Conservation (phyloP, 371 early-diverging fungal genomes). For the Mucor irregularis region DNA sequence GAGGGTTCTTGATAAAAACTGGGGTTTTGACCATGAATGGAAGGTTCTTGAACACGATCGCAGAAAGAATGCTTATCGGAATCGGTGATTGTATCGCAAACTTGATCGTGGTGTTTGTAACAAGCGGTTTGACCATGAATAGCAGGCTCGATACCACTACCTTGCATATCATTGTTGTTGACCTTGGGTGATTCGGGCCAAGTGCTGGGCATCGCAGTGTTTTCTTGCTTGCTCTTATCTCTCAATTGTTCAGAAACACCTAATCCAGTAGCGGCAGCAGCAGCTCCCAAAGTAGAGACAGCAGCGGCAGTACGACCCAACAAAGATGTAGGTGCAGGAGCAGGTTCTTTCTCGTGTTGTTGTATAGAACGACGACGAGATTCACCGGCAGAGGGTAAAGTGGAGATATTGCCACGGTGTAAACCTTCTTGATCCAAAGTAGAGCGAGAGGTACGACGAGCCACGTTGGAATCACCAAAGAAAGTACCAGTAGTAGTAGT, state of each 20-base stretch:
- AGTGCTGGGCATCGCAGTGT: neutral
- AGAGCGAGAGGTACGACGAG: constrained; percentile 8
- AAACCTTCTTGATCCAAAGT: constrained; percentile 19
- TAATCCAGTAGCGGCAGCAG: neutral
- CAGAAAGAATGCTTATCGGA: too few relatives aligned
- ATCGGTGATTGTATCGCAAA: neutral
- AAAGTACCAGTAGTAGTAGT: too few relatives aligned
- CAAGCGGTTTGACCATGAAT: constrained; percentile 18
- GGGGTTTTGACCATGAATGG: constrained; percentile 12
- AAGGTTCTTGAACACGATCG: constrained; percentile 3
- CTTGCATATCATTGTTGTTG: neutral
- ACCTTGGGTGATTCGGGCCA: neutral
- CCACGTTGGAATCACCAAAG: constrained; percentile 23
- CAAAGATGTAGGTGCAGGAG: neutral
- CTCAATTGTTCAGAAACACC: neutral
- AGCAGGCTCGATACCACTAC: constrained; percentile 7
- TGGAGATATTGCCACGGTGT: constrained; percentile 14
- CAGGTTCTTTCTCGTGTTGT: neutral
- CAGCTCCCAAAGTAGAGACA: constrained; percentile 5
- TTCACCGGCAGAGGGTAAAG: constrained; percentile 17
- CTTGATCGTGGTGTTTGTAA: neutral
- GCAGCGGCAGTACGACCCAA: constrained; percentile 7
- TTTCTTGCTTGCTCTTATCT: neutral
- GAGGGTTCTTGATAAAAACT: too few relatives aligned
- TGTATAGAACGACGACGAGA: neutral